Percentiles rank a stretch among this genome's conserved stretches.
Evolutionary conservation across 495 filamentous ascomycete genomes (phyloP).

Genomic region (Aspergillus wentii): DNA sequence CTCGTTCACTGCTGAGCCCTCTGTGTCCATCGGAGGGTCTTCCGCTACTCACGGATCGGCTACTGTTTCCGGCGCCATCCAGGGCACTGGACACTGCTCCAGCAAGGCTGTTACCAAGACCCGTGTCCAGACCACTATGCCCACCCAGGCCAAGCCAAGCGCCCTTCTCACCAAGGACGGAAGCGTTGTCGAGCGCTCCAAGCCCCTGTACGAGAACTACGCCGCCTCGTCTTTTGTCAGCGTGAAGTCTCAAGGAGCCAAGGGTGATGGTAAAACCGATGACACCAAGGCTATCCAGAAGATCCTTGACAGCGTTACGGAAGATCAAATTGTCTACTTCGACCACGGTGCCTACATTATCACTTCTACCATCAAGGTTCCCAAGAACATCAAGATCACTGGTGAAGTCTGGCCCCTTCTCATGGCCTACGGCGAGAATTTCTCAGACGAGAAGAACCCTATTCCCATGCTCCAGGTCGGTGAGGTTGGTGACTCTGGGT

Average conservation of each 20-base stretch:
- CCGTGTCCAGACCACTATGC: conserved; percentile 34
- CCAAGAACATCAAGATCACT: conserved; percentile 60
- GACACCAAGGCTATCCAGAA: conserved; percentile 64
- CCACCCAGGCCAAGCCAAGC: conserved; percentile 30
- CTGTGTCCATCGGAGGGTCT: background rate
- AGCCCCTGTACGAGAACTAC: conserved; percentile 60
- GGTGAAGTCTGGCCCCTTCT: conserved; percentile 90
- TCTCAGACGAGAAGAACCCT: conserved; percentile 67
- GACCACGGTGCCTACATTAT: conserved; percentile 87
- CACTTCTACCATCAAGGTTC: conserved; percentile 77
- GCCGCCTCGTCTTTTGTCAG: conserved; percentile 54
- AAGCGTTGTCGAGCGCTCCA: conserved; percentile 60
- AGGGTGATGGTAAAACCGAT: conserved; percentile 65
- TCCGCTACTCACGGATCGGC: background rate
- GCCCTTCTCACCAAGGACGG: conserved; percentile 33
- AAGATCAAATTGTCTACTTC: conserved; percentile 75
- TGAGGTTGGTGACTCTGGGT: conserved; percentile 68
- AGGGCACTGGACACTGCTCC: conserved; percentile 25
- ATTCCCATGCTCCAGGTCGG: conserved; percentile 64
- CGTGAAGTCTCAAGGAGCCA: conserved; percentile 71
- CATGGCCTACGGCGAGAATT: conserved; percentile 71
- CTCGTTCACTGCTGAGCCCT: background rate
- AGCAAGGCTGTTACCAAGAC: conserved; percentile 24
- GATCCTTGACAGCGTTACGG: conserved; percentile 56
- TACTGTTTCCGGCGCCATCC: conserved; percentile 7